phyloP scores from a whole-genome alignment of 306 rosid species.

The Quercus glauca region DNA sequence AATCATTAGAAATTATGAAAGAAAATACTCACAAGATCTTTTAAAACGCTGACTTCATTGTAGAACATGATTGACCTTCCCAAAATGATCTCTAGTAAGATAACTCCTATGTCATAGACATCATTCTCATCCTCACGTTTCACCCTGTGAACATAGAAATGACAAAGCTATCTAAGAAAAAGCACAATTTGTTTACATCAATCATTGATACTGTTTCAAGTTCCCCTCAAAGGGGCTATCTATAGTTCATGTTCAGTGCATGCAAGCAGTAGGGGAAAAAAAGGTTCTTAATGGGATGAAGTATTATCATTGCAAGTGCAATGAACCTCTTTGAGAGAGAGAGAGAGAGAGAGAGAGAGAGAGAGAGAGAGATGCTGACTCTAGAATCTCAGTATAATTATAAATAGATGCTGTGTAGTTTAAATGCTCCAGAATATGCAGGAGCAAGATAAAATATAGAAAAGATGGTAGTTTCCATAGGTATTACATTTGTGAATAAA shows the following conservation, averaged over 20 bases:
- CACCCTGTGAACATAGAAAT: slow-evolving; percentile 38
- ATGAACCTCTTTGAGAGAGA: too few species aligned
- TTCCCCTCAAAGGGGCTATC: not conserved
- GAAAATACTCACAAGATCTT: slow-evolving; percentile 79
- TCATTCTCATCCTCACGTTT: slow-evolving; percentile 69
- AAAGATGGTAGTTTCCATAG: not conserved
- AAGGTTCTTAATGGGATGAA: not conserved
- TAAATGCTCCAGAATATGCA: not conserved
- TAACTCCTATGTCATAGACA: slow-evolving; percentile 82
- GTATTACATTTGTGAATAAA: not conserved
- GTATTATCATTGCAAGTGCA: not conserved
- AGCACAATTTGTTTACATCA: not conserved
- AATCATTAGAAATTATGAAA: not conserved
- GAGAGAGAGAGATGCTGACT: not conserved
- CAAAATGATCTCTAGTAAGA: slow-evolving; percentile 76
- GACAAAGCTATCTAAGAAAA: not conserved
- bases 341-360: too few species aligned
- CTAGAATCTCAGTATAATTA: not conserved
- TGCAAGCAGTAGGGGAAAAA: not conserved
- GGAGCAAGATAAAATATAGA: not conserved
- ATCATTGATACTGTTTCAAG: not conserved
- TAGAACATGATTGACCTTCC: slow-evolving; percentile 84
- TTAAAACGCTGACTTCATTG: slow-evolving; percentile 72
- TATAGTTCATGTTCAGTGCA: not conserved
- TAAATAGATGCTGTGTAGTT: not conserved